Evolutionary conservation across 352 stramenopile species (phyloP).

Genomic region (Halophytophthora batemanensis): DNA sequence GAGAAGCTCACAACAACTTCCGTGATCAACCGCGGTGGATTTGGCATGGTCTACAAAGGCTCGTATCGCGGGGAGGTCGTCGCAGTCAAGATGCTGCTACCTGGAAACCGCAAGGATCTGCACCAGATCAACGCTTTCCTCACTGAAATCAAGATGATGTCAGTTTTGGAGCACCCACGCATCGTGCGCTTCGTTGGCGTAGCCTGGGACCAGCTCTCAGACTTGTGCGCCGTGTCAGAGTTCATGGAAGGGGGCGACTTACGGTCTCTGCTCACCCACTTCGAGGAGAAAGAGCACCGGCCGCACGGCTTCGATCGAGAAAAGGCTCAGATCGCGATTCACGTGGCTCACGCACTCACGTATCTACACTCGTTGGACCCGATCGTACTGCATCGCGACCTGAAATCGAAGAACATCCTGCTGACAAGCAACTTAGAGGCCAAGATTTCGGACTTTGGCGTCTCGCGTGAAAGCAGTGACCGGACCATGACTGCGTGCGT

Average conservation of each 20-base stretch:
- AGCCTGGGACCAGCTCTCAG: conserved; percentile 19
- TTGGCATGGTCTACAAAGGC: conserved; percentile 24
- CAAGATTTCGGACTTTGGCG: conserved; percentile 9
- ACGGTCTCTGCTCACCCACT: conserved; percentile 8
- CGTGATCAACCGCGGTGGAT: conserved; percentile 14
- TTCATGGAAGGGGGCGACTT: conserved; percentile 25
- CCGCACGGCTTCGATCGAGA: conserved; percentile 4
- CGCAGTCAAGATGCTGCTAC: conserved; percentile 18
- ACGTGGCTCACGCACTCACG: conserved; percentile 9
- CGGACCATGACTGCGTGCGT: conserved; percentile 20
- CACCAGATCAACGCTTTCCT: conserved; percentile 17
- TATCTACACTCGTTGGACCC: conserved; percentile 9
- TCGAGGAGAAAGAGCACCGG: background rate
- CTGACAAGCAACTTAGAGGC: conserved; percentile 3
- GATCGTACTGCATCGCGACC: background rate
- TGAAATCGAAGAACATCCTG: conserved; percentile 5
- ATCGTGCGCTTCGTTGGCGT: conserved; percentile 25
- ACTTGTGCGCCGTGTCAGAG: conserved; percentile 23
- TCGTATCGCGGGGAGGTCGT: conserved; percentile 15
- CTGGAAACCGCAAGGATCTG: conserved; percentile 4
- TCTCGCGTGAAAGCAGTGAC: conserved; percentile 5
- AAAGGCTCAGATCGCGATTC: conserved; percentile 10
- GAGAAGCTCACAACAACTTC: conserved; percentile 3
- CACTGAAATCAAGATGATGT: conserved; percentile 20
- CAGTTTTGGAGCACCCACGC: conserved; percentile 11